Conservation (phyloP, 192 early-diverging fungal genomes). For the Coemansia sp. region DNA sequence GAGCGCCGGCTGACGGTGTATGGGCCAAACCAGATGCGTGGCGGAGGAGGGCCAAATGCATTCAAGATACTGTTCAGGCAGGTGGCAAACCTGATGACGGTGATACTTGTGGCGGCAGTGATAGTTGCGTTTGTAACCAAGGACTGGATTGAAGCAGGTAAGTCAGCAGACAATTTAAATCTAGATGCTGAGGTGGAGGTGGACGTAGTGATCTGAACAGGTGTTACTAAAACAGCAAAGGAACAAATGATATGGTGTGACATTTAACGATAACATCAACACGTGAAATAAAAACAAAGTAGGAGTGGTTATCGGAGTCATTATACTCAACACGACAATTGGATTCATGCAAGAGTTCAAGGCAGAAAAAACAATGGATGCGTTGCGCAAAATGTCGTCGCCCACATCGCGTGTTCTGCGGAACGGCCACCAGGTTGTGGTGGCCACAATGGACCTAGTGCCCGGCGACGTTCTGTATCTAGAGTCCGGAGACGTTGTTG, state of each 20-base stretch:
- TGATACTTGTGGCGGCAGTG: constrained; percentile 67
- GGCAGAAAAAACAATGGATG: constrained; percentile 93
- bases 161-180: constrained; percentile 6
- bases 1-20: constrained; percentile 42
- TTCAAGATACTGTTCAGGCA: constrained; percentile 65
- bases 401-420: constrained; percentile 87
- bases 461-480: constrained; percentile 90
- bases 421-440: constrained; percentile 67
- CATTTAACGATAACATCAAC: not conserved
- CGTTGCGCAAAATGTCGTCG: constrained; percentile 83
- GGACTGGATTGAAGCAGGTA: constrained; percentile 64
- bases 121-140: constrained; percentile 65
- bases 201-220: not conserved
- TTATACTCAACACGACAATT: constrained; percentile 83
- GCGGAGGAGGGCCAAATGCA: constrained; percentile 65
- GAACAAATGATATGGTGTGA: too few species aligned
- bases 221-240: not conserved
- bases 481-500: constrained; percentile 92
- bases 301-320: constrained; percentile 79
- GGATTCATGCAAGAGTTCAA: constrained; percentile 96
- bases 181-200: not conserved
- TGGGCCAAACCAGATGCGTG: constrained; percentile 67
- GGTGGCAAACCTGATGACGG: constrained; percentile 65
- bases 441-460: constrained; percentile 79
- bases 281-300: constrained; percentile 10